phyloP scores from a whole-genome alignment of 768 basidiomycete species.

The Tricholoma bakamatsutake region DNA sequence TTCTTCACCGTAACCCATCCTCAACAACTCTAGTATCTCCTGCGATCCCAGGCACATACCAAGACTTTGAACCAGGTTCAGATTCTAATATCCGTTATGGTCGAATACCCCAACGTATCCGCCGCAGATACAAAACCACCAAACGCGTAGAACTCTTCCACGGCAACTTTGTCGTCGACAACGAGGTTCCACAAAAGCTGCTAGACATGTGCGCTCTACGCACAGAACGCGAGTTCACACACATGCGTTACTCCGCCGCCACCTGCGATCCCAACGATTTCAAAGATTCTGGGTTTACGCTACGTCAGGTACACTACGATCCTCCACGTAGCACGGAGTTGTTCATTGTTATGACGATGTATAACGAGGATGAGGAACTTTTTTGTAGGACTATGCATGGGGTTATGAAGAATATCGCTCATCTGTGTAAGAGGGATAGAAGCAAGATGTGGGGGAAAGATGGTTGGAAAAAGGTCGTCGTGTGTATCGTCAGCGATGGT shows the following conservation, averaged over 20 bases:
- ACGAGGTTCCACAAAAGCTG: constrained; percentile 85
- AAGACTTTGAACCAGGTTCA: constrained; percentile 9
- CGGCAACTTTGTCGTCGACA: constrained; percentile 91
- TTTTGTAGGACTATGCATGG: constrained; percentile 95
- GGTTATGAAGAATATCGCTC: constrained; percentile 89
- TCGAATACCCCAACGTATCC: constrained; percentile 84
- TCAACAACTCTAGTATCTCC: constrained; percentile 19
- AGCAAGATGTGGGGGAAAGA: constrained; percentile 97
- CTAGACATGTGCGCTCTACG: constrained; percentile 74
- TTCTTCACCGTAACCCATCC: constrained; percentile 45
- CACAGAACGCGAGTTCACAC: constrained; percentile 85
- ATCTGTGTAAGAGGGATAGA: constrained; percentile 78
- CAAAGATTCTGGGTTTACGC: constrained; percentile 70
- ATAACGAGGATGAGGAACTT: constrained; percentile 88
- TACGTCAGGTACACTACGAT: constrained; percentile 89
- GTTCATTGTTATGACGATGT: constrained; percentile 98
- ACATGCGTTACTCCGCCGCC: constrained; percentile 94
- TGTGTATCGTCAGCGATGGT: constrained; percentile 88
- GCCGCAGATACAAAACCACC: constrained; percentile 87
- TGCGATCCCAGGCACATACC: constrained; percentile 41
- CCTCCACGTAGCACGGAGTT: constrained; percentile 88
- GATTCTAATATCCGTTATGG: constrained; percentile 75
- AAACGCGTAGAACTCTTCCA: constrained; percentile 90
- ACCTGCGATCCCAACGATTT: constrained; percentile 97
- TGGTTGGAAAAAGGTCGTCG: constrained; percentile 97